Evolutionary conservation across 805 yeast species (phyloP).

Genomic region (Starmera quercuum): DNA sequence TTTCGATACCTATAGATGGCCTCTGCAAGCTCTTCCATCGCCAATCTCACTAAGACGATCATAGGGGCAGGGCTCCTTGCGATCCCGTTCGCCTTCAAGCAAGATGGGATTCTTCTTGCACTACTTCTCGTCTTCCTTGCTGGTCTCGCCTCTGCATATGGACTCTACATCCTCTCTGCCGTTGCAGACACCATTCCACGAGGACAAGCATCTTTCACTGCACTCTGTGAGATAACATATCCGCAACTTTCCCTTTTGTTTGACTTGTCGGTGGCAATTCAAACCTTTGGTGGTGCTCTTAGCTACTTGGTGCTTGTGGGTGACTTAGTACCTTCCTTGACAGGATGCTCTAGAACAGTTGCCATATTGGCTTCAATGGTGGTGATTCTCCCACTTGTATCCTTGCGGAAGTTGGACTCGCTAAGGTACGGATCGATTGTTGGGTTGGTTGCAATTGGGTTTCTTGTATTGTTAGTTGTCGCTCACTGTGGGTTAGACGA

Average conservation of each 20-base stretch:
- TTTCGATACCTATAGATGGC: too few relatives aligned
- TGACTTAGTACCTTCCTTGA: conserved; percentile 60
- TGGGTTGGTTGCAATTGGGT: conserved; percentile 59
- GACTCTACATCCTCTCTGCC: conserved; percentile 54
- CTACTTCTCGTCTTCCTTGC: conserved; percentile 47
- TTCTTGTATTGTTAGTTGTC: conserved; percentile 49
- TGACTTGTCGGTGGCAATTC: conserved; percentile 66
- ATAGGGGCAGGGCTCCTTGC: conserved; percentile 78
- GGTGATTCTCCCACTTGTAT: conserved; percentile 57
- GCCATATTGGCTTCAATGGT: conserved; percentile 42
- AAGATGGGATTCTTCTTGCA: conserved; percentile 62
- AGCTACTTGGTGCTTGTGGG: conserved; percentile 70
- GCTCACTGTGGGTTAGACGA: conserved; percentile 40
- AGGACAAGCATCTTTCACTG: conserved; percentile 63
- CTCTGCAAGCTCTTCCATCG: conserved; percentile 40
- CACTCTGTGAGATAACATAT: conserved; percentile 61
- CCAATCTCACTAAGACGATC: conserved; percentile 68
- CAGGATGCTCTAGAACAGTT: conserved; percentile 22
- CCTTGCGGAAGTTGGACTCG: conserved; percentile 55
- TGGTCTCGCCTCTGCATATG: conserved; percentile 60
- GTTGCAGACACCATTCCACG: conserved; percentile 47
- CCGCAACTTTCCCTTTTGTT: conserved; percentile 65
- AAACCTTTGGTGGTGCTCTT: conserved; percentile 74
- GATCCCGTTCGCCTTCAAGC: conserved; percentile 62
- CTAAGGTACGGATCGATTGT: conserved; percentile 65